phyloP scores from a whole-genome alignment of 805 yeast genomes.

The Ogataea corticis region DNA sequence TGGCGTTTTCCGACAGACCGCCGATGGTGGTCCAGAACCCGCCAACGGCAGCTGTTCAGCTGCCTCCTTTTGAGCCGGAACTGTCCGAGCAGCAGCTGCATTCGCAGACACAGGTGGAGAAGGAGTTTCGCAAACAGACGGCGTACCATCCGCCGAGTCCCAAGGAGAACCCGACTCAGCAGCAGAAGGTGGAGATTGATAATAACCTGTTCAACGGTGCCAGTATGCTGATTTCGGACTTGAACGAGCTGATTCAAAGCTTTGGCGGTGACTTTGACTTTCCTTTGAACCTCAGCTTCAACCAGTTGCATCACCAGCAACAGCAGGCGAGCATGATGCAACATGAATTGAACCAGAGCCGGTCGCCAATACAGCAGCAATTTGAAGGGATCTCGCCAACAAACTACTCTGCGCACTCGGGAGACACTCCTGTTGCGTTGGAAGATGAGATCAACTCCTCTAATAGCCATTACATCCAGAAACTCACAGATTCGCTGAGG shows the following conservation, averaged over 20 bases:
- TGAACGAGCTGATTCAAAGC: constrained; percentile 35
- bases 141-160: constrained; percentile 14
- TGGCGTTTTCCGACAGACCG: constrained; percentile 8
- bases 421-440: constrained; percentile 14
- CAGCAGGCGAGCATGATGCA: not conserved
- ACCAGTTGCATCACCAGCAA: constrained; percentile 1
- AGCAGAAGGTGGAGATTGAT: constrained; percentile 29
- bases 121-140: constrained; percentile 17
- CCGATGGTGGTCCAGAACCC: constrained; percentile 29
- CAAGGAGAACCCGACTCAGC: constrained; percentile 2
- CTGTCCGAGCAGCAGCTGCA: not conserved
- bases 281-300: constrained; percentile 8
- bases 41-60: constrained; percentile 8
- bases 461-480: constrained; percentile 25
- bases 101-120: constrained; percentile 10
- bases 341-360: constrained; percentile 1
- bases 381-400: constrained; percentile 28
- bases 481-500: constrained; percentile 24
- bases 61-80: constrained; percentile 4
- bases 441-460: constrained; percentile 13
- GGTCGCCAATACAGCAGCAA: not conserved
- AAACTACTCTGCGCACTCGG: constrained; percentile 23
- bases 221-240: constrained; percentile 35
- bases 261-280: constrained; percentile 28
- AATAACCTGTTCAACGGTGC: constrained; percentile 36